A percentile compares a stretch with the other conserved stretches of the same genome.
phyloP scores from a whole-genome alignment of 2,329 filamentous ascomycete species.

The Dothideomycetidae sp. region DNA sequence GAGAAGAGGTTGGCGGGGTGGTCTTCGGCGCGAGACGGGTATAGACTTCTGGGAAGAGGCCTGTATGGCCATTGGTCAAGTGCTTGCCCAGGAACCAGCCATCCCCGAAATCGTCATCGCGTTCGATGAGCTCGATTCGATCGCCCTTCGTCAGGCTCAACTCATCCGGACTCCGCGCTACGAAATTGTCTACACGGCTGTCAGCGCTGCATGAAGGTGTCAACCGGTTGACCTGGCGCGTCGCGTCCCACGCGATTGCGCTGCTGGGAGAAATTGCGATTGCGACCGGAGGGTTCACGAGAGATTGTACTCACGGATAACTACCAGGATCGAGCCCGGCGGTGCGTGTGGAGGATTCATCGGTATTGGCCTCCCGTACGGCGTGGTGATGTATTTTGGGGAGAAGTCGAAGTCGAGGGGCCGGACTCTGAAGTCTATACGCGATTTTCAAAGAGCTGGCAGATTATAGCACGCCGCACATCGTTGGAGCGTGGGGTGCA shows the following conservation, averaged over 20 bases:
- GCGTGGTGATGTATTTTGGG: no score
- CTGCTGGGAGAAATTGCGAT: neutral
- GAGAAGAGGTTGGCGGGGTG: slow-evolving; percentile 17
- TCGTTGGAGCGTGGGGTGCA: neutral
- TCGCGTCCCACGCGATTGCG: neutral
- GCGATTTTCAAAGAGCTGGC: no score
- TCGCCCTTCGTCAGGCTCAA: slow-evolving; percentile 75
- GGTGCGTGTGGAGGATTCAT: slow-evolving; percentile 14
- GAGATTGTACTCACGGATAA: slow-evolving; percentile 46
- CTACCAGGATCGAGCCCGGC: slow-evolving; percentile 38
- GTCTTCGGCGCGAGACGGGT: slow-evolving; percentile 25
- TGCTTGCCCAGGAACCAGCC: slow-evolving; percentile 73
- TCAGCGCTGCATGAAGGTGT: neutral
- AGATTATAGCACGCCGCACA: neutral
- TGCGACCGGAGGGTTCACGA: neutral
- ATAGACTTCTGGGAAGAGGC: slow-evolving; percentile 59
- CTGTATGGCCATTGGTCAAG: slow-evolving; percentile 56
- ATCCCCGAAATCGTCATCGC: slow-evolving; percentile 79
- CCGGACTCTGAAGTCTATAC: no score
- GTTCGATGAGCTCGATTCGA: slow-evolving; percentile 67
- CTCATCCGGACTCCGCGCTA: slow-evolving; percentile 83
- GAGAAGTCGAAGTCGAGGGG: no score
- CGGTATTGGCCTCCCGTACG: no score
- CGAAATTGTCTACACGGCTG: slow-evolving; percentile 63
- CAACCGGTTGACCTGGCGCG: neutral